phyloP scores from a whole-genome alignment of 768 basidiomycete species.

The Pleurotus platypus region DNA sequence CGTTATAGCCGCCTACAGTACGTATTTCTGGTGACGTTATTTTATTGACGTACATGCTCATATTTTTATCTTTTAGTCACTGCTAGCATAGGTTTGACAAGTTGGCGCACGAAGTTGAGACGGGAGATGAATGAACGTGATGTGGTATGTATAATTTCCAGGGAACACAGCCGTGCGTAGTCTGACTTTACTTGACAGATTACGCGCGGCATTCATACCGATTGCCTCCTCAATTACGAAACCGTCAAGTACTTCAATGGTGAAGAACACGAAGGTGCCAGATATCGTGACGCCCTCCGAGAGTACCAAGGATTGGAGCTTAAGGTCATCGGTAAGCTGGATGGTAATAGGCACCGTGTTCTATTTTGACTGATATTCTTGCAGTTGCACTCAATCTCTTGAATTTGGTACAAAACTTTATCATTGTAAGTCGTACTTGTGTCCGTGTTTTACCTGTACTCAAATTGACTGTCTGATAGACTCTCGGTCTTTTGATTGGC shows the following conservation, averaged over 20 bases:
- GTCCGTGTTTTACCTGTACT: neutral
- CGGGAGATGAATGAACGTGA: slow-evolving; percentile 82
- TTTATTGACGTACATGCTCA: neutral
- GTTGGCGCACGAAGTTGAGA: slow-evolving; percentile 71
- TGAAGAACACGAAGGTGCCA: slow-evolving; percentile 70
- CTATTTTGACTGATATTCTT: neutral
- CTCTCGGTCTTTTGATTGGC: slow-evolving; percentile 77
- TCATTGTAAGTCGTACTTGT: slow-evolving; percentile 50
- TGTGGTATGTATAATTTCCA: slow-evolving; percentile 39
- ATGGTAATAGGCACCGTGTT: too few relatives aligned
- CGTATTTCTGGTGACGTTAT: slow-evolving; percentile 13
- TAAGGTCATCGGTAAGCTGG: slow-evolving; percentile 60
- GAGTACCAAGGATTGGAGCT: slow-evolving; percentile 75
- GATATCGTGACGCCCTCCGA: slow-evolving; percentile 68
- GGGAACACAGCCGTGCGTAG: too few relatives aligned
- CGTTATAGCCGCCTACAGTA: slow-evolving; percentile 74
- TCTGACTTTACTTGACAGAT: slow-evolving; percentile 30
- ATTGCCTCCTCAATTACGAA: slow-evolving; percentile 77
- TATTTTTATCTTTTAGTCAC: slow-evolving; percentile 30
- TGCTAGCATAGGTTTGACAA: slow-evolving; percentile 55
- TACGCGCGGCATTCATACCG: slow-evolving; percentile 81
- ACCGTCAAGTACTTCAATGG: slow-evolving; percentile 91
- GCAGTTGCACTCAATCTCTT: slow-evolving; percentile 69
- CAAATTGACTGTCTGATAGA: slow-evolving; percentile 33
- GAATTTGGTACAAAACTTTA: slow-evolving; percentile 77